Base-by-base conservation (phyloP, 352 stramenopile species). In the Thraustochytrium sp. region DNA sequence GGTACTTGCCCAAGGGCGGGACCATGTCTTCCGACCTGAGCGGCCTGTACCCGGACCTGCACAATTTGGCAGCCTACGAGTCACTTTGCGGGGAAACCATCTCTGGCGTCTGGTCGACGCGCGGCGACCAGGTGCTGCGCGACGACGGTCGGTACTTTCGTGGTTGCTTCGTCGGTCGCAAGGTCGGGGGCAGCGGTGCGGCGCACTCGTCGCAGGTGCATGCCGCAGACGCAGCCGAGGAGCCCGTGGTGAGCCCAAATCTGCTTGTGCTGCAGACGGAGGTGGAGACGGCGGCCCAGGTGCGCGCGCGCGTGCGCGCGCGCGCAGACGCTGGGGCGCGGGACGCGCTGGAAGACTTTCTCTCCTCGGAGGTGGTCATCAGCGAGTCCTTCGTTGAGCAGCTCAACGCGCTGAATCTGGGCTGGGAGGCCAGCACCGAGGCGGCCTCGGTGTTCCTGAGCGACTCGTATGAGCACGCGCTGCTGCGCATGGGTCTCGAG, bases 131-230 rank as follows among this genome's bases (percentile, higher is more conserved):
- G 13, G 42, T 72, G 23, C 5, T 37, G 1, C 3, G n/a, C n/a
- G n/a, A 80, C 38, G 51, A 72, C 68, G 51, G 51, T 1, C 76
- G 63, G 42, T 80, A 37, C 53, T 80, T 75, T 26, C 63, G 37
- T 21, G 68, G 68, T 0, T 80, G 68, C 46, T 80, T 61, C 26
- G 68, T 72, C 5, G 68, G n/a, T 5, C 34, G 34, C 5, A 80
- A 80, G 13, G 36, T 11, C 13, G 26, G 26, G 26, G 11, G 5
- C 23, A 63, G 18, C 5, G 46, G 76, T 2, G 0, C 51, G 0
- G 34, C 1, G 0, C 68, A 80, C 68, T 80, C 68, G 11, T 80
- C 68, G 8, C 44, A 80, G n/a, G 63, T 80, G 68, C 48, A 21
- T 38, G 5, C 5, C n/a, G 59, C 34, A 80, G 21, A 37, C 13